A percentile compares a stretch with the other conserved stretches of the same genome.
Evolutionary conservation across 106 monocot species (phyloP).

Genomic region (Alisma plantagoaquatica): DNA sequence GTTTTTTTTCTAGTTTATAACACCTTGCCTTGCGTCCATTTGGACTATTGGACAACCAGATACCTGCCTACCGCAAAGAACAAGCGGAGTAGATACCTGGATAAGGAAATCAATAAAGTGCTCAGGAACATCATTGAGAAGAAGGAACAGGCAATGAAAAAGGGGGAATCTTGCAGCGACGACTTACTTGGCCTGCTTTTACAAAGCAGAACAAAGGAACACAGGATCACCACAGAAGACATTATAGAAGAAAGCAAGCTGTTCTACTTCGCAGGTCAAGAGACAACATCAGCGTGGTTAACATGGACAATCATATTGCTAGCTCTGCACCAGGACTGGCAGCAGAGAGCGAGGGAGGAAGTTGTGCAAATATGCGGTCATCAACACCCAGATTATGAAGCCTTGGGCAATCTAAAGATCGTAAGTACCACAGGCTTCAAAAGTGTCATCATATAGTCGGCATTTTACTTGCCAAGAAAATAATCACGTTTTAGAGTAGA

Average conservation of each 20-base stretch:
- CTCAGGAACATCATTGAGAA: constrained; percentile 36
- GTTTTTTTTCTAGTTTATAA: background rate
- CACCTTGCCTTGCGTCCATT: background rate
- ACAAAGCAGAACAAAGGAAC: constrained; percentile 17
- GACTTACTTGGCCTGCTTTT: constrained; percentile 45
- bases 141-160: constrained; percentile 18
- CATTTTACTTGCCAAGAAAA: background rate
- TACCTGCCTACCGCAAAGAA: constrained; percentile 31
- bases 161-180: constrained; percentile 11
- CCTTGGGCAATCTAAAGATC: constrained; percentile 29
- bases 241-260: constrained; percentile 58
- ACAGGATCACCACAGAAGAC: constrained; percentile 25
- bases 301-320: constrained; percentile 42
- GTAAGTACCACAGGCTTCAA: constrained; percentile 35
- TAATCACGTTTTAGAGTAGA: too few relatives aligned
- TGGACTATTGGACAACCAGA: constrained; percentile 2
- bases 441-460: too few relatives aligned
- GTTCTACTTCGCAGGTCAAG: constrained; percentile 52
- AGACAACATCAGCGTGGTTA: constrained; percentile 28
- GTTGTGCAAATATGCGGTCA: constrained; percentile 15
- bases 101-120: constrained; percentile 25
- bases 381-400: constrained; percentile 17
- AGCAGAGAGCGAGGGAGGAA: constrained; percentile 38
- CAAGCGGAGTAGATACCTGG: constrained; percentile 15
- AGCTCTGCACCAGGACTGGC: constrained; percentile 39